These are phyloP conservation scores for Penicillium dipodomyicola DNA, from an alignment of 495 filamentous ascomycete genomes.

Conservation along the genomic window DNA sequence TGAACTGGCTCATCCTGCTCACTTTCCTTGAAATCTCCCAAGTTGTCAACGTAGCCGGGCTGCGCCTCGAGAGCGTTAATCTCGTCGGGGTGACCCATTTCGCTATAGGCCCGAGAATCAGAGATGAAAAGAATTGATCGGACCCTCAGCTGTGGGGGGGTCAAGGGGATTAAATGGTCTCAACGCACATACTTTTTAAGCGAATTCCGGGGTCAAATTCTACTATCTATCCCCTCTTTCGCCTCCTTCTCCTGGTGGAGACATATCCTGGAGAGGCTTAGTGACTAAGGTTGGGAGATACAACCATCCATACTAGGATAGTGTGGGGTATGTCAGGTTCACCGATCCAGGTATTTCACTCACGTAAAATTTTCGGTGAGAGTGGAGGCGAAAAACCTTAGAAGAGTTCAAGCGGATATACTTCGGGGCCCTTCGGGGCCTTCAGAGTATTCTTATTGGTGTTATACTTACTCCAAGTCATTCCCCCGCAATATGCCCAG, in stretches of 20 bases:
- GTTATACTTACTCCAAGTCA: too few species aligned
- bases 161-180: constrained; percentile 1
- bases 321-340: neutral
- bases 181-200: constrained; percentile 8
- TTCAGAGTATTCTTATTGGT: too few species aligned
- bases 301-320: neutral
- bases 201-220: constrained; percentile 12
- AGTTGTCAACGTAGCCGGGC: constrained; percentile 3
- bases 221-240: constrained; percentile 6
- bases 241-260: constrained; percentile 6
- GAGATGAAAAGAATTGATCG: neutral
- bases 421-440: too few species aligned
- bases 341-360: neutral
- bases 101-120: neutral
- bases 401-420: too few species aligned
- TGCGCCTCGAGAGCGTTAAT: constrained; percentile 14
- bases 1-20: constrained; percentile 21
- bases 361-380: neutral
- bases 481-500: too few species aligned
- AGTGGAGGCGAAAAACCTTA: neutral
- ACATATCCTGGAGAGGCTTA: constrained; percentile 1
- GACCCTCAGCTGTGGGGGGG: neutral
- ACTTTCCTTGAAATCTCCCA: neutral
- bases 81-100: constrained; percentile 17
- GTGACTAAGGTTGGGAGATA: neutral